Evolutionary conservation across 2,329 filamentous ascomycete genomes (phyloP).

Genomic region (Camillea tinctor): DNA sequence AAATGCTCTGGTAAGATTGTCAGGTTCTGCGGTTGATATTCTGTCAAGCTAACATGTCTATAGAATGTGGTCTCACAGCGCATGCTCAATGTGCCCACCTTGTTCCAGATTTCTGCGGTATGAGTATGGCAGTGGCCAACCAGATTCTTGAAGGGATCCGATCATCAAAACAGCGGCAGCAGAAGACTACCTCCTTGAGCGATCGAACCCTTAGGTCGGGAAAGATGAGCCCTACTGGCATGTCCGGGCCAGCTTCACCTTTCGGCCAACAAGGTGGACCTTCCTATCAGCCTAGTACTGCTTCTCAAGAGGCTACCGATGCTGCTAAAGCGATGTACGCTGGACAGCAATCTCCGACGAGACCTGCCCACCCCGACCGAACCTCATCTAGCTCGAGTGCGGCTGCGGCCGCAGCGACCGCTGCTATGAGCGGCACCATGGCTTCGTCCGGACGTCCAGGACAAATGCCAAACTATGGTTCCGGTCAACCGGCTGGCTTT

Average conservation of each 20-base stretch:
- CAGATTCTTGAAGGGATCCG: conserved; percentile 87
- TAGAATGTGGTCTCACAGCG: conserved; percentile 88
- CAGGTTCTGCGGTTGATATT: background rate
- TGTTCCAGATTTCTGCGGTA: conserved; percentile 97
- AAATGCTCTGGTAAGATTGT: conserved; percentile 74
- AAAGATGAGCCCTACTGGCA: conserved; percentile 45
- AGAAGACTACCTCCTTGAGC: conserved; percentile 57
- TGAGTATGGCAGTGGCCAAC: conserved; percentile 97
- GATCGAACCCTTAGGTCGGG: conserved; percentile 63
- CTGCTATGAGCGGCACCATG: conserved; percentile 55
- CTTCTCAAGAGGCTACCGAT: conserved; percentile 56
- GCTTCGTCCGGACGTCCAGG: conserved; percentile 31
- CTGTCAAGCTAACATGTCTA: conserved; percentile 28
- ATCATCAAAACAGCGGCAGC: conserved; percentile 70
- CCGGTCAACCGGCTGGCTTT: conserved; percentile 34
- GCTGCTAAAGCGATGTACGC: conserved; percentile 64
- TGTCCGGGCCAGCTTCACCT: conserved; percentile 31
- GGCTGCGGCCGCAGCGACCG: conserved; percentile 55
- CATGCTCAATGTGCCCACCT: conserved; percentile 91
- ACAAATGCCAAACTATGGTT: conserved; percentile 32
- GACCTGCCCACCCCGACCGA: conserved; percentile 51
- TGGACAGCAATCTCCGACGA: conserved; percentile 51
- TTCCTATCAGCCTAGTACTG: conserved; percentile 33
- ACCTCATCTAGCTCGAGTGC: conserved; percentile 52
- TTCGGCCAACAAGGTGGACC: conserved; percentile 23